These are phyloP conservation scores for Saturnispora quitensis DNA, from an alignment of 805 yeast species.

Conservation along the genomic window DNA sequence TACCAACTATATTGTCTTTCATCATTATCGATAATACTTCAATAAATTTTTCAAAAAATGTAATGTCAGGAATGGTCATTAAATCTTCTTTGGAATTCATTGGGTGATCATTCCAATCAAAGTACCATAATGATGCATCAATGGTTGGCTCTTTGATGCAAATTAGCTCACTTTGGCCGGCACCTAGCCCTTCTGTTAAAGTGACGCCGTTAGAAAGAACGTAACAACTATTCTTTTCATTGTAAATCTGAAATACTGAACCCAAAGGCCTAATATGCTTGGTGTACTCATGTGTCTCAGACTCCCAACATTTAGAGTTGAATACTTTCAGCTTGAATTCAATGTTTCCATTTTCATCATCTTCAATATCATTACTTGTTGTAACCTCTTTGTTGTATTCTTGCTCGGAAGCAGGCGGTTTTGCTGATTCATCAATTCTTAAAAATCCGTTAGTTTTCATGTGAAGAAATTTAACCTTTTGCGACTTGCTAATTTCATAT, in stretches of 20 bases:
- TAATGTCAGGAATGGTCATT: constrained; percentile 25
- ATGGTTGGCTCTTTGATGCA: constrained; percentile 70
- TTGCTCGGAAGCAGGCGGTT: constrained; percentile 86
- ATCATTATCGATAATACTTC: constrained; percentile 45
- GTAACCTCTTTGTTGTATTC: constrained; percentile 84
- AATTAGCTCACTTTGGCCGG: constrained; percentile 91
- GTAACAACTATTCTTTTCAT: constrained; percentile 57
- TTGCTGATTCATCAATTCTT: constrained; percentile 49
- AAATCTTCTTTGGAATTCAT: constrained; percentile 28
- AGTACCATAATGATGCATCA: constrained; percentile 61
- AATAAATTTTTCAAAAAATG: constrained; percentile 41
- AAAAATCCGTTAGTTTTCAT: constrained; percentile 55
- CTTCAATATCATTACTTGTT: constrained; percentile 8
- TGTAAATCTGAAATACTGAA: constrained; percentile 60
- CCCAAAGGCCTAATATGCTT: constrained; percentile 45
- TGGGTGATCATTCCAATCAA: constrained; percentile 61
- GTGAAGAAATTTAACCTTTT: constrained; percentile 61
- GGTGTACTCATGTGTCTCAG: constrained; percentile 28
- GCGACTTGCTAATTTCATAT: constrained; percentile 36
- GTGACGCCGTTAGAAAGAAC: constrained; percentile 63
- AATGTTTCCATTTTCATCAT: neutral
- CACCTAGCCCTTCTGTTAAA: constrained; percentile 45
- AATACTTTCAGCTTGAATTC: constrained; percentile 55
- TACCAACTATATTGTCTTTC: constrained; percentile 34
- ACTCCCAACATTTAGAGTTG: constrained; percentile 28